These are phyloP conservation scores for Blastobotrys indianensis DNA, from an alignment of 1,139 yeast genomes.

Conservation along the genomic window DNA sequence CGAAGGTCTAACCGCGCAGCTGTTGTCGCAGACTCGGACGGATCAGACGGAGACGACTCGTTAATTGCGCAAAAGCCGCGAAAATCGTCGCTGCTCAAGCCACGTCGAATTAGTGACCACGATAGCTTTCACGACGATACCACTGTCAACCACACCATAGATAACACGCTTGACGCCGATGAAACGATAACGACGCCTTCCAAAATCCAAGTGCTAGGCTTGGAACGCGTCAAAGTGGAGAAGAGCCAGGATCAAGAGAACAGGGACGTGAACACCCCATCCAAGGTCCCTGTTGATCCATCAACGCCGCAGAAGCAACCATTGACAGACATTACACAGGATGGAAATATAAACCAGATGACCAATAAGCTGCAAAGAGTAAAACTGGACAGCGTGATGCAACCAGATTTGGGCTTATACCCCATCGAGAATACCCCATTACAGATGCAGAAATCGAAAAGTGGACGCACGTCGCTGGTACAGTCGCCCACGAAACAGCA, in stretches of 20 bases:
- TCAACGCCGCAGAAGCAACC: constrained; percentile 10
- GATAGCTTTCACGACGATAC: no score
- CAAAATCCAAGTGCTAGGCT: constrained; percentile 19
- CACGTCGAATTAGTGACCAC: not conserved
- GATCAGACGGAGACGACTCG: no score
- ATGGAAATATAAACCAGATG: constrained; percentile 12
- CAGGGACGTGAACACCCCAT: not conserved
- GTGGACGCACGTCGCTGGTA: constrained; percentile 9
- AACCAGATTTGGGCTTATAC: constrained; percentile 4
- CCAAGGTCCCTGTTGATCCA: not conserved
- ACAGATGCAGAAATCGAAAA: constrained; percentile 1
- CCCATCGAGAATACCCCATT: constrained; percentile 1
- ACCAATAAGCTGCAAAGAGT: constrained; percentile 15
- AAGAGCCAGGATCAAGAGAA: not conserved
- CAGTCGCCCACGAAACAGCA: constrained; percentile 6
- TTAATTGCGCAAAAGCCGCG: no score
- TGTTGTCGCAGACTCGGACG: no score
- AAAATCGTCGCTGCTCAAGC: no score
- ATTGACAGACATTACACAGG: constrained; percentile 15
- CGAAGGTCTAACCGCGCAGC: no score
- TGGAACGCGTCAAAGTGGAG: constrained; percentile 17
- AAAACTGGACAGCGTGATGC: constrained; percentile 9
- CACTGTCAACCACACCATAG: no score
- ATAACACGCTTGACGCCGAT: no score
- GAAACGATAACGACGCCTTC: no score